phyloP scores from a whole-genome alignment of 1,284 basidiomycete genomes.

The Austroboletus novae-zelandiae region DNA sequence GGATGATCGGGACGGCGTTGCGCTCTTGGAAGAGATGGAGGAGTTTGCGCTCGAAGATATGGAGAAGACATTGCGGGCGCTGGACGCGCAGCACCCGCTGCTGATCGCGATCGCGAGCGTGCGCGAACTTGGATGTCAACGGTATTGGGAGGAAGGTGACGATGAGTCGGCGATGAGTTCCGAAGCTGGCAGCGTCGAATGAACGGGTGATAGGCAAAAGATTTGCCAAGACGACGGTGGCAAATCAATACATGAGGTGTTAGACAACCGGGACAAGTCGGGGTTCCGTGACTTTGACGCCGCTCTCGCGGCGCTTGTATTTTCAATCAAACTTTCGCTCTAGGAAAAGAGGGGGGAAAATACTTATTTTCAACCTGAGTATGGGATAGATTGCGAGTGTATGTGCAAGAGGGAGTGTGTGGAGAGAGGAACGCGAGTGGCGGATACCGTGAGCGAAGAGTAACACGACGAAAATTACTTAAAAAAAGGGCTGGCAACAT shows the following conservation, averaged over 20 bases:
- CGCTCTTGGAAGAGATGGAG: conserved; percentile 54
- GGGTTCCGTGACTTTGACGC: no score
- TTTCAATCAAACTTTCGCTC: neutral
- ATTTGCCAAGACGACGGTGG: no score
- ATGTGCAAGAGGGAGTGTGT: neutral
- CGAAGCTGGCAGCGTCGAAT: conserved; percentile 6
- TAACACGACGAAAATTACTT: neutral
- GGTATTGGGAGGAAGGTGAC: conserved; percentile 50
- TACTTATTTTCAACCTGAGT: neutral
- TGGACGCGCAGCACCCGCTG: conserved; percentile 59
- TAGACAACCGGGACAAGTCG: no score
- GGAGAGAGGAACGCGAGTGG: neutral
- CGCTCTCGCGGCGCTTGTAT: no score
- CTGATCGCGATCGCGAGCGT: conserved; percentile 69
- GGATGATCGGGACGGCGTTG: conserved; percentile 42
- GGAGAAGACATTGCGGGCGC: conserved; percentile 51
- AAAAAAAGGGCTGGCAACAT: neutral
- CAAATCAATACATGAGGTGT: no score
- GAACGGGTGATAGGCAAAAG: neutral
- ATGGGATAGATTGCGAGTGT: neutral
- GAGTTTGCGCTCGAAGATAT: conserved; percentile 76
- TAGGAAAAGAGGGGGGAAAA: neutral
- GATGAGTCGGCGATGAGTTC: conserved; percentile 29
- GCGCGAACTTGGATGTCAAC: conserved; percentile 51
- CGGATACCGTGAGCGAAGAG: neutral